Evolutionary conservation across 345 rosid genomes (phyloP), one percentile per base, ranked within the genome.

Genomic region (Hibiscus syriacus): DNA sequence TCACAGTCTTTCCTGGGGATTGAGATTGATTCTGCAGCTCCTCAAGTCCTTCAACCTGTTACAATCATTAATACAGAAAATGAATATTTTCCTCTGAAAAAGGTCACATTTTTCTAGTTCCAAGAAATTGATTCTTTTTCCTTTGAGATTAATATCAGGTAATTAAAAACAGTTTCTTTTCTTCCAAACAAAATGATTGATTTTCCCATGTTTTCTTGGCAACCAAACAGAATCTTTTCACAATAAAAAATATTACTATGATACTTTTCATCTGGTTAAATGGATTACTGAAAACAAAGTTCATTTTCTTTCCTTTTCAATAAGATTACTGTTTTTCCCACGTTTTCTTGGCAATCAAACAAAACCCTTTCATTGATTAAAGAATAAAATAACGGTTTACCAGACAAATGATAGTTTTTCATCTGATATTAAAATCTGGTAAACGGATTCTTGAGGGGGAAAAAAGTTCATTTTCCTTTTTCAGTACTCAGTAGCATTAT

Each of bases 21-120:
- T 55, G 39, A 12, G 81, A 68, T 54, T 70, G 80, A 54, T 78
- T 80, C 71, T 62, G 43, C 9, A 87, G 43, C 56, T 91, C 99
- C 1, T 85, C 92, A 20, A 86, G 77, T 65, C 99, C 99, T 61
- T 86, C 96, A 41, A 87, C 98, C 98, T 94, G n/a, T n/a, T n/a
- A n/a, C n/a, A 45, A 62, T 23, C 19, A 36, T 41, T 19, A 29
- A 23, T n/a, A 7, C 65, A 61, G 50, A 39, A 22, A 38, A 61
- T 39, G 10, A 62, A 1, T 7, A 20, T 62, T 41, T 3, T 16
- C 9, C n/a, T 43, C 5, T 7, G 13, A 57, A n/a, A n/a, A n/a
- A n/a, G n/a, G n/a, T n/a, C n/a, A n/a, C 34, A 7, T 25, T 12
- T 54, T 1, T 32, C 2, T 27, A 29, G 58, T 16, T 55, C 27